Percentiles rank a stretch among this genome's conserved stretches.
Conservation (phyloP, 78 protist genomes). For the Dictyostelium brefeldianum region DNA sequence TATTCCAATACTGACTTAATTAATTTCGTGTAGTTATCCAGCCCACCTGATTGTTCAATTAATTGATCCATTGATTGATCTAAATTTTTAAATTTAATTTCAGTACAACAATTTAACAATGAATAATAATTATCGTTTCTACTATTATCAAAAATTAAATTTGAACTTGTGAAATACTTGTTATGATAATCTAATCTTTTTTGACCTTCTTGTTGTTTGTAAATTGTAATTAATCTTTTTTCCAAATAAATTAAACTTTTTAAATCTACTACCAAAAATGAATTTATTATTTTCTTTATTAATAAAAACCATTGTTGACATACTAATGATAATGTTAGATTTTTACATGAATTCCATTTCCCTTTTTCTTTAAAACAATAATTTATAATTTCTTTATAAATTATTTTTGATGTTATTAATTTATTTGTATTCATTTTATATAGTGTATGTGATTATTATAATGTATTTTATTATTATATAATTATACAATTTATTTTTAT, state of each 20-base stretch:
- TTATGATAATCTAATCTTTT: conserved; percentile 11
- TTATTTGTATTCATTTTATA: too few species aligned
- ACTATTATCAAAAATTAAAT: background rate
- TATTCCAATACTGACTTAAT: background rate
- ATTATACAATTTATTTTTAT: too few species aligned
- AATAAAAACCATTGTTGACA: conserved; percentile 15
- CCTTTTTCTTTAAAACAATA: conserved; percentile 18
- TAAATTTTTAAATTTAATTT: background rate
- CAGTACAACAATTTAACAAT: background rate
- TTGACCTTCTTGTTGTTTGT: conserved; percentile 13
- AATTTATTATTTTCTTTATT: background rate
- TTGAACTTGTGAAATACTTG: background rate
- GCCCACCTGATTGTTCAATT: background rate
- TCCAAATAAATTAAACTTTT: background rate
- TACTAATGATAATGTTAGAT: background rate
- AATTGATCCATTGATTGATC: background rate
- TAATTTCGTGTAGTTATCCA: too few species aligned
- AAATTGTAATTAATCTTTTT: background rate
- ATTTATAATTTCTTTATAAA: conserved; percentile 5
- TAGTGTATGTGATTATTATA: too few species aligned
- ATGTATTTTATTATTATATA: too few species aligned
- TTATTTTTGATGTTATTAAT: conserved; percentile 12
- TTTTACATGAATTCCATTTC: background rate
- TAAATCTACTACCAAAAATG: background rate
- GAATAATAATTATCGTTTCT: background rate